Evolutionary conservation across 495 filamentous ascomycete species (phyloP).

Genomic region (Penicillium malachiteum): DNA sequence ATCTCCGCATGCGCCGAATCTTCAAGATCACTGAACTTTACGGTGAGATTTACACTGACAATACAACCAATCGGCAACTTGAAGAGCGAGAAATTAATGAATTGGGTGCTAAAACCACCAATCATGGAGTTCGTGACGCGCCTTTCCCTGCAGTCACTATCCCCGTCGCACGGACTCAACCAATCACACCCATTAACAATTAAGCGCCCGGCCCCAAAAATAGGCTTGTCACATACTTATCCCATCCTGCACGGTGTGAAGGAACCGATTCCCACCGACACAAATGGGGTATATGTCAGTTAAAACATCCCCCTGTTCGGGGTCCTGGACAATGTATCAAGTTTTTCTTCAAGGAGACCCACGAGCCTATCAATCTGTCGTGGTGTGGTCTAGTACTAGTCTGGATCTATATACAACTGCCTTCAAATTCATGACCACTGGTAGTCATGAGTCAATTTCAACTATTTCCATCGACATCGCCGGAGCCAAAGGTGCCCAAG

Average conservation of each 20-base stretch:
- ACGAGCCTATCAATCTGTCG: conserved; percentile 3
- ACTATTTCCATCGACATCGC: conserved; percentile 53
- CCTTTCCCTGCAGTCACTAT: conserved; percentile 20
- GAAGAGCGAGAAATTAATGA: not conserved
- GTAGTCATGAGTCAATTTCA: conserved; percentile 48
- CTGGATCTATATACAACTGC: not conserved
- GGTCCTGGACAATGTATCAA: conserved; percentile 3
- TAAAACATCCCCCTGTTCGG: conserved; percentile 19
- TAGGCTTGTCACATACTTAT: conserved; percentile 25
- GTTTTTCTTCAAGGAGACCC: conserved; percentile 1
- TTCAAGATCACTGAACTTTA: conserved; percentile 9
- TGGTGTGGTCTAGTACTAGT: not conserved
- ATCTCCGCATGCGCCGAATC: conserved; percentile 7
- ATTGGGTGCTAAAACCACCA: conserved; percentile 13
- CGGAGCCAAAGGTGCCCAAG: conserved; percentile 37
- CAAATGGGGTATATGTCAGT: conserved; percentile 25
- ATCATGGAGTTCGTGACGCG: conserved; percentile 12
- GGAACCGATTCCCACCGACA: not conserved
- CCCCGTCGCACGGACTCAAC: conserved; percentile 15
- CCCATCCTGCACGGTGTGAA: conserved; percentile 8
- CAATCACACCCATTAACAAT: conserved; percentile 21
- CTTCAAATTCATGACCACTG: not conserved
- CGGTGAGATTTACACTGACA: conserved; percentile 16
- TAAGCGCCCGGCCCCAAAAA: conserved; percentile 26
- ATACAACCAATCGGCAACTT: conserved; percentile 12